Conservation (phyloP, 1,284 basidiomycete genomes). For the Ceratobasidium sp. region DNA sequence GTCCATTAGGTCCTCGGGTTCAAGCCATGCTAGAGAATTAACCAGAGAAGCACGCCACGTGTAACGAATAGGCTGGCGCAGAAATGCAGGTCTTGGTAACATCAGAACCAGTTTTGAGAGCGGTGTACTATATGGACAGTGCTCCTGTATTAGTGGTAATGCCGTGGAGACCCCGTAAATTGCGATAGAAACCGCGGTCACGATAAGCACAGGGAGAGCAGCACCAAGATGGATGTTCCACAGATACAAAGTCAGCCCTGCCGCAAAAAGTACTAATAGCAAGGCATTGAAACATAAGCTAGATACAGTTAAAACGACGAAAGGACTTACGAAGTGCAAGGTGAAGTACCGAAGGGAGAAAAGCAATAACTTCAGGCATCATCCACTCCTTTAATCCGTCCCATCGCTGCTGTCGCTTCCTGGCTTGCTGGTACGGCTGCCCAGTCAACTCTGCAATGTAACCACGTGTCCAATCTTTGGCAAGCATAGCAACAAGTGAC, state of each 20-base stretch:
- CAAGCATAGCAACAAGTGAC: constrained; percentile 26
- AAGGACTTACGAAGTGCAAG: constrained; percentile 16
- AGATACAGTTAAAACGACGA: no score
- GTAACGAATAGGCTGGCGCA: neutral
- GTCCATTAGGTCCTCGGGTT: constrained; percentile 5
- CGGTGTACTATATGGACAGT: constrained; percentile 19
- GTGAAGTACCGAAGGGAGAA: constrained; percentile 25
- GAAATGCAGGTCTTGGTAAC: neutral
- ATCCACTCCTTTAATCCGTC: constrained; percentile 20
- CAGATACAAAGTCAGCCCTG: constrained; percentile 16
- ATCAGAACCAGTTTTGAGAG: neutral
- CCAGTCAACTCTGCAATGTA: constrained; percentile 26
- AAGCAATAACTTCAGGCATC: neutral
- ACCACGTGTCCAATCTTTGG: constrained; percentile 15
- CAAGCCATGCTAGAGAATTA: no score
- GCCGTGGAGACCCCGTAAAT: neutral
- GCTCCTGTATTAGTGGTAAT: neutral
- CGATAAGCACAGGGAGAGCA: neutral
- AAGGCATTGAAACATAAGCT: neutral
- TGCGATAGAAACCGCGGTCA: neutral
- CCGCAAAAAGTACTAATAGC: constrained; percentile 12
- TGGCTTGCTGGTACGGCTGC: constrained; percentile 14
- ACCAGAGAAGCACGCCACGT: neutral
- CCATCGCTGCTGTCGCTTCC: constrained; percentile 22
- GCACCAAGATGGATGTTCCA: constrained; percentile 17